phyloP scores from a whole-genome alignment of 257 asterid genomes.

The Agastache rugosa region DNA sequence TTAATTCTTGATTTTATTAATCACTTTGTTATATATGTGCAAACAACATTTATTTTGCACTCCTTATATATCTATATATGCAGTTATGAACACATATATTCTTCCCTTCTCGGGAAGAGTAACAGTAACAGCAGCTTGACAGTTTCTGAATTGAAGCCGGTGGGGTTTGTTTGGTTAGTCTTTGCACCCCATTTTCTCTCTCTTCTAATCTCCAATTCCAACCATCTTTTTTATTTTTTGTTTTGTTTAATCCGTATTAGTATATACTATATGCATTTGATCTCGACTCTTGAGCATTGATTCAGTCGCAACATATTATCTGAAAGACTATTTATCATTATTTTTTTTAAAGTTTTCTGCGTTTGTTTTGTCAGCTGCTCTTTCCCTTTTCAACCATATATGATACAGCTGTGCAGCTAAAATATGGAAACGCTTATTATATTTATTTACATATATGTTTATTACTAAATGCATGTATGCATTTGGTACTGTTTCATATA shows the following conservation, averaged over 20 bases:
- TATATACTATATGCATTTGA: neutral
- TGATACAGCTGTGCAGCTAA: slow-evolving; percentile 6
- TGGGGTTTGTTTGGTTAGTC: slow-evolving; percentile 25
- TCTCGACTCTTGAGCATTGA: neutral
- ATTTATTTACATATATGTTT: neutral
- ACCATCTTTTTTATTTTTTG: neutral
- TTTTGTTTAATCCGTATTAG: too few species aligned
- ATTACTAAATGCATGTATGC: neutral
- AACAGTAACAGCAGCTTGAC: neutral
- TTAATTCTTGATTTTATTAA: neutral
- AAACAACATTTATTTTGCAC: neutral
- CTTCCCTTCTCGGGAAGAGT: neutral
- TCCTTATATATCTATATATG: neutral
- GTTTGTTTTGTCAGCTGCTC: slow-evolving; percentile 12
- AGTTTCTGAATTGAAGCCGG: slow-evolving; percentile 22
- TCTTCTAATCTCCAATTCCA: neutral
- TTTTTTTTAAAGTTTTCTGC: slow-evolving; percentile 3
- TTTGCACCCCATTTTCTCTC: slow-evolving; percentile 1
- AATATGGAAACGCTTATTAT: neutral
- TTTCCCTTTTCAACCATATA: neutral
- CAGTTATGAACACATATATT: too few species aligned
- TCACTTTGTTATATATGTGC: neutral
- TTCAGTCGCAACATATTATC: neutral
- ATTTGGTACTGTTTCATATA: neutral
- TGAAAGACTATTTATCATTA: neutral